Conservation (phyloP, 1,139 yeast species). For the Pneumocystis murina region DNA sequence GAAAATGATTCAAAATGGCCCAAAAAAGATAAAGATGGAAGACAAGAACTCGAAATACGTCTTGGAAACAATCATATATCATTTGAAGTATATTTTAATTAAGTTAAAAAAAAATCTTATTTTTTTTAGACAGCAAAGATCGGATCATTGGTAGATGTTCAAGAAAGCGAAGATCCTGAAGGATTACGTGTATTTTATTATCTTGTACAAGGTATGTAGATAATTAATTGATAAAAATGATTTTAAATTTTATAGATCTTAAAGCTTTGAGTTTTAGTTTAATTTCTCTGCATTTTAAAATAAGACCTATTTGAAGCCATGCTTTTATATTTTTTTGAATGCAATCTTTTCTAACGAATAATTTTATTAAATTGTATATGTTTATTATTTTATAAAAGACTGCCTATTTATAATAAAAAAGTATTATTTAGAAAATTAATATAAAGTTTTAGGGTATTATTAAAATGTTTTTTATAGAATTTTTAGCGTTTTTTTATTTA, state of each 20-base stretch:
- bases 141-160: conserved; percentile 37
- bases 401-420: too few relatives aligned
- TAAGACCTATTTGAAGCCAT: conserved; percentile 10
- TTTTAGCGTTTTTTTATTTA: too few relatives aligned
- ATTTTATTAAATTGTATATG: too few relatives aligned
- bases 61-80: conserved; percentile 27
- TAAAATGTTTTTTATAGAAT: too few relatives aligned
- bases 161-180: conserved; percentile 23
- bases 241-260: conserved; percentile 20
- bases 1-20: conserved; percentile 35
- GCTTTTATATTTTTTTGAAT: background rate
- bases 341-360: background rate
- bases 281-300: conserved; percentile 32
- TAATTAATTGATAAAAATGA: background rate
- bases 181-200: conserved; percentile 33
- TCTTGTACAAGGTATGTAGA: conserved; percentile 22
- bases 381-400: background rate
- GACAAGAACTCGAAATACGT: conserved; percentile 32
- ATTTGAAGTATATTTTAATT: conserved; percentile 21
- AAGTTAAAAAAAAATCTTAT: conserved; percentile 4
- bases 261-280: conserved; percentile 33
- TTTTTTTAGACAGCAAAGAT: conserved; percentile 25
- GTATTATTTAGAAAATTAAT: too few relatives aligned
- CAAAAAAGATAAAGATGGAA: conserved; percentile 28
- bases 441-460: too few relatives aligned